These are phyloP conservation scores for Dryas integrifolia DNA, from an alignment of 331 rosid species.

Conservation along the genomic window DNA sequence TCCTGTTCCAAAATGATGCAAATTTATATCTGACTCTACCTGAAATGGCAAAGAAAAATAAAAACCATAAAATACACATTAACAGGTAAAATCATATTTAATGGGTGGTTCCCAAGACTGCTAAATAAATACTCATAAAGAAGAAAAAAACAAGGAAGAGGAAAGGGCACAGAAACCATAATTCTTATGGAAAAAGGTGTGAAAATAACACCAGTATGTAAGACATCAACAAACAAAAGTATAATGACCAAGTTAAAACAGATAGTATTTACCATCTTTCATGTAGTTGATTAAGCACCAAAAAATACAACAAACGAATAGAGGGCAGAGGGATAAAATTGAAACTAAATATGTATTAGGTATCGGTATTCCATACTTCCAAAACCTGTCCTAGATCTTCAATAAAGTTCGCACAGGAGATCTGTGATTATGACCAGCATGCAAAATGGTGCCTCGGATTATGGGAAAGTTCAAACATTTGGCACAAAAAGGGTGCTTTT, in stretches of 20 bases:
- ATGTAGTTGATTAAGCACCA: not conserved
- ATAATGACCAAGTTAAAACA: not conserved
- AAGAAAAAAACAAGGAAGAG: not conserved
- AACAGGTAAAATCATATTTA: conserved; percentile 18
- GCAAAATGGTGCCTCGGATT: not conserved
- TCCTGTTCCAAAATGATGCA: conserved; percentile 99
- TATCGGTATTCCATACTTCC: not conserved
- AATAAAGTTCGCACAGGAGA: no score
- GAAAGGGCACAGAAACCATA: not conserved
- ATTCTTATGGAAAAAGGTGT: not conserved
- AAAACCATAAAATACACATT: conserved; percentile 22
- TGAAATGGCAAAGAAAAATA: conserved; percentile 47
- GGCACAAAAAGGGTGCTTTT: not conserved
- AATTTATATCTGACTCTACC: conserved; percentile 95
- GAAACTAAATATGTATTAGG: not conserved
- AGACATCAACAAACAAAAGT: not conserved
- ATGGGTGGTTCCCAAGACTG: conserved; percentile 1
- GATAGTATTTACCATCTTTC: not conserved
- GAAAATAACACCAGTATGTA: not conserved
- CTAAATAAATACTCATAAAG: not conserved
- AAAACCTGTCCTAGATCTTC: not conserved
- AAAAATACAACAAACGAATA: not conserved
- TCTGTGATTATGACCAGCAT: not conserved
- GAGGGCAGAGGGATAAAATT: not conserved
- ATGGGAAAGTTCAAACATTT: not conserved